Base-by-base conservation (phyloP, 2,329 filamentous ascomycete genomes). In the Akanthomyces lecanii region DNA sequence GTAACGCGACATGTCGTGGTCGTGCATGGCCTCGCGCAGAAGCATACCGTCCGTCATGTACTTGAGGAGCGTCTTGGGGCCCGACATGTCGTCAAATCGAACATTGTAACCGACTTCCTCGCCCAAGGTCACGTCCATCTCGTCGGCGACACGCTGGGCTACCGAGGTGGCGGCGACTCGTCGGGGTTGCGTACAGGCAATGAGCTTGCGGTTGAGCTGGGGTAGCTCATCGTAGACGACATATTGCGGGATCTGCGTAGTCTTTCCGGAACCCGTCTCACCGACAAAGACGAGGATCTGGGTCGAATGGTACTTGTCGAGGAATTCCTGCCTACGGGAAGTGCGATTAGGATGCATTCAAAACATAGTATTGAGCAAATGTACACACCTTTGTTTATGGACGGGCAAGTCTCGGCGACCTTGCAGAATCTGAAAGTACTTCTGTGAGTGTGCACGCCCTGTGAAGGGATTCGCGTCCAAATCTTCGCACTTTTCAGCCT, bases 21-120 rank as follows among this genome's bases (percentile, higher is more conserved):
- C 95, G 77, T 97, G 89, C 88, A 99, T 96, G 63, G 95, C 93
- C 78, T 99, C 95, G 72, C 95, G 84, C 72, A 98, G 83, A 71
- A 99, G 87, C 89, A 99, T 98, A 85, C 96, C 96, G 73, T 99
- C 95, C 51, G 96, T 99, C 95, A 99, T 99, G 82, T 99, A 99
- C 81, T 99, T 99, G 74, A 99, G 85, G 65, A 96, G 86, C 1
- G 95, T 99, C 76, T 91, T 92, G 63, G 87, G 86, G 57, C 90
- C 85, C 1, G 95, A 98, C 79, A 88, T 90, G 75, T 99, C 95
- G 77, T 99, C 96, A 77, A 99, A 99, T 82, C 95, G 92, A 75
- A 99, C 98, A 76, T 91, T 98, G 81, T 98, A 99, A 76, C 95
- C 95, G 62, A 99, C 93, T 78, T 98, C 94, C 68, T 97, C 88